phyloP scores from a whole-genome alignment of 2,329 filamentous ascomycete species.

The Calonectria leucothoes region DNA sequence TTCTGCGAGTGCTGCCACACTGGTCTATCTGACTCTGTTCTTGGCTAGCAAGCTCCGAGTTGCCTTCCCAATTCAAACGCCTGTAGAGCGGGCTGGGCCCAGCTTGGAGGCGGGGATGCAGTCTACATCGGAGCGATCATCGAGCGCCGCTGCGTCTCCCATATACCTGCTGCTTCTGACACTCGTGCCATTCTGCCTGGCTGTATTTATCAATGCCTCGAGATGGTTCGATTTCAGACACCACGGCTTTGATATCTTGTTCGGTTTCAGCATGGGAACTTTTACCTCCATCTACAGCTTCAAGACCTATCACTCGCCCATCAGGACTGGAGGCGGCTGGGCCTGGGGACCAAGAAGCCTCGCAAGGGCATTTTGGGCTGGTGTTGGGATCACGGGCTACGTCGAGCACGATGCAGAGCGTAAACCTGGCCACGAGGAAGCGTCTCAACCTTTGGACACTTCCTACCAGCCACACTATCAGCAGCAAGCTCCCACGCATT shows the following conservation, averaged over 20 bases:
- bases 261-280: slow-evolving; percentile 82
- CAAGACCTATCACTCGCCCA: slow-evolving; percentile 86
- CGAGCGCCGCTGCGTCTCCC: slow-evolving; percentile 86
- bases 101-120: not conserved
- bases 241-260: slow-evolving; percentile 90
- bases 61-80: slow-evolving; percentile 65
- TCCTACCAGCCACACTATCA: not conserved
- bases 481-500: not conserved
- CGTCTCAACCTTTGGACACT: not conserved
- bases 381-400: slow-evolving; percentile 71
- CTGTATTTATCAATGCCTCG: slow-evolving; percentile 84
- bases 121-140: not conserved
- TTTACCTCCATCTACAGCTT: slow-evolving; percentile 79
- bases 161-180: slow-evolving; percentile 79
- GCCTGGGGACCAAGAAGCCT: slow-evolving; percentile 84
- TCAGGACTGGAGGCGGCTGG: slow-evolving; percentile 81
- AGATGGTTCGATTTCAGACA: slow-evolving; percentile 91
- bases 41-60: slow-evolving; percentile 85
- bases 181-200: slow-evolving; percentile 78
- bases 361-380: slow-evolving; percentile 81
- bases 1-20: slow-evolving; percentile 79
- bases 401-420: slow-evolving; percentile 52
- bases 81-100: not conserved
- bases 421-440: slow-evolving; percentile 25
- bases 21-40: slow-evolving; percentile 89